Percentiles rank a stretch among this genome's conserved stretches.
Evolutionary conservation across 208 protist species (phyloP).

Genomic region (Trypanosoma conorhini): DNA sequence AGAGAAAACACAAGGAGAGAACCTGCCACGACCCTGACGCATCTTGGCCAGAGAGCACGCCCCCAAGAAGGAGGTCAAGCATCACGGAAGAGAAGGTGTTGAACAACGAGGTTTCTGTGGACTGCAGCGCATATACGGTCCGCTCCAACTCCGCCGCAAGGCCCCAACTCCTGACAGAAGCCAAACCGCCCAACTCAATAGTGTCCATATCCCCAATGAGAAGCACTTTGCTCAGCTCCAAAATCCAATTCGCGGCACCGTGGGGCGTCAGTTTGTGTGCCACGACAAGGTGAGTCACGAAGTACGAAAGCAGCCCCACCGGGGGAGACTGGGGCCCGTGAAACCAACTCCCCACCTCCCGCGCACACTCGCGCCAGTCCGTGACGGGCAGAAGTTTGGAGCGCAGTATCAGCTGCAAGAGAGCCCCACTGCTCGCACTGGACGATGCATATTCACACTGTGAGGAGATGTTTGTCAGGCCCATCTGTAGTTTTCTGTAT

Average conservation of each 20-base stretch:
- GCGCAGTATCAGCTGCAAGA: constrained; percentile 45
- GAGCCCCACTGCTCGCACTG: constrained; percentile 2
- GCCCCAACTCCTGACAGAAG: constrained; percentile 16
- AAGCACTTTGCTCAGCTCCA: constrained; percentile 16
- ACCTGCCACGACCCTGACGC: constrained; percentile 1
- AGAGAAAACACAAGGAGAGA: constrained; percentile 27
- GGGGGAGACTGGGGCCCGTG: not conserved
- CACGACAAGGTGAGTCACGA: constrained; percentile 11
- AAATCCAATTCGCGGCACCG: constrained; percentile 20
- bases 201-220: not conserved
- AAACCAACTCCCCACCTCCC: constrained; percentile 29
- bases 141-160: constrained; percentile 18
- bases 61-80: constrained; percentile 10
- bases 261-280: constrained; percentile 21
- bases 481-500: constrained; percentile 23
- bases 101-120: not conserved
- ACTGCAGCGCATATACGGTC: constrained; percentile 22
- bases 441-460: constrained; percentile 6
- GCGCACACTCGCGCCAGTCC: constrained; percentile 27
- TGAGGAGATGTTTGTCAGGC: not conserved
- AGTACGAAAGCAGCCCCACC: constrained; percentile 18
- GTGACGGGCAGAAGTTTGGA: constrained; percentile 32
- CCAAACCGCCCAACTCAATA: not conserved
- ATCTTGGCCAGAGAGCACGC: constrained; percentile 2
- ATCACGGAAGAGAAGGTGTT: constrained; percentile 22